Evolutionary conservation across 1,139 yeast species (phyloP).

Genomic region (Candida sp.): DNA sequence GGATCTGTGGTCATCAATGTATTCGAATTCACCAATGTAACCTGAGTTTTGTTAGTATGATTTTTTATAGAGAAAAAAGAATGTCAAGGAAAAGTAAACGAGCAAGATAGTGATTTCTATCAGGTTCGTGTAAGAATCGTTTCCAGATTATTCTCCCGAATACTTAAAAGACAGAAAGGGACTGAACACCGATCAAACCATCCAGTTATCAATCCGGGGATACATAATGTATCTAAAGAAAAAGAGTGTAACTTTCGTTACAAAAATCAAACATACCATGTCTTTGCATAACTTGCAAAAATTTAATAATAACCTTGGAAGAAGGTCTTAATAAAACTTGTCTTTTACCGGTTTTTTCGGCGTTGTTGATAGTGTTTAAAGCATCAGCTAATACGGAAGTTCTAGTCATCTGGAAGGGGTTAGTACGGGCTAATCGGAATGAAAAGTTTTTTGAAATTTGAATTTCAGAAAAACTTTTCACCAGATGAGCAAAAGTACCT

Average conservation of each 20-base stretch:
- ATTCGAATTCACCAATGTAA: conserved; percentile 99
- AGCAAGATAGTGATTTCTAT: conserved; percentile 23
- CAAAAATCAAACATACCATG: conserved; percentile 45
- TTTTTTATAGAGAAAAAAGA: conserved; percentile 1
- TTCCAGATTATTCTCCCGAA: conserved; percentile 81
- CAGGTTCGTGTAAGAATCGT: conserved; percentile 77
- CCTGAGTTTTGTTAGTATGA: conserved; percentile 22
- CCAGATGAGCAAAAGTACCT: background rate
- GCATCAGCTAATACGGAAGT: conserved; percentile 99
- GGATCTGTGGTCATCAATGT: conserved; percentile 98
- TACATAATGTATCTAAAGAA: conserved; percentile 3
- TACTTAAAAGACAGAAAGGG: conserved; percentile 97
- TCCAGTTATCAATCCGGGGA: conserved; percentile 96
- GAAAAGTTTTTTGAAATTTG: conserved; percentile 4
- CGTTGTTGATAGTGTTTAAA: conserved; percentile 96
- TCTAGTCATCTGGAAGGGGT: conserved; percentile 70
- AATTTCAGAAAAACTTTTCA: background rate
- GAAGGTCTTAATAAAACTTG: conserved; percentile 99
- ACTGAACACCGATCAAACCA: conserved; percentile 84
- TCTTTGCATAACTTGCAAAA: conserved; percentile 96
- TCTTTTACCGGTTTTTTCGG: conserved; percentile 99
- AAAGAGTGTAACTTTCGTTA: background rate
- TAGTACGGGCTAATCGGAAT: conserved; percentile 8
- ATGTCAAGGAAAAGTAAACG: conserved; percentile 83
- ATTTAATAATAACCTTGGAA: conserved; percentile 96